These are phyloP conservation scores for Schwanniomyces etchellsii DNA, from an alignment of 1,139 yeast species.

Conservation along the genomic window DNA sequence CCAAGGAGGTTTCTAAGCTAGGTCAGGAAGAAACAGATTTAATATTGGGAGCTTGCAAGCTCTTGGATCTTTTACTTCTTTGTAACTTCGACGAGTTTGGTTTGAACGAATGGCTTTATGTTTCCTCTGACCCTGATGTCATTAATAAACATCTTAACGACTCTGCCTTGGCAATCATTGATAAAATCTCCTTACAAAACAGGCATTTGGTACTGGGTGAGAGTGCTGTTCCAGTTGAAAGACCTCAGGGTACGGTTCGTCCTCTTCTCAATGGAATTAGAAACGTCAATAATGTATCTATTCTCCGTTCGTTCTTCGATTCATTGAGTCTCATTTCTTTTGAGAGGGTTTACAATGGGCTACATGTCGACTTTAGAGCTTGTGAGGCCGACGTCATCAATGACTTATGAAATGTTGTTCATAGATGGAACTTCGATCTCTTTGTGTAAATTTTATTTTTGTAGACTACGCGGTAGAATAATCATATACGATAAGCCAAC, in stretches of 20 bases:
- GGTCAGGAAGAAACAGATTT: slow-evolving; percentile 36
- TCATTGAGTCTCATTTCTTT: slow-evolving; percentile 66
- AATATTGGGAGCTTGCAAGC: slow-evolving; percentile 60
- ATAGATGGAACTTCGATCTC: not conserved
- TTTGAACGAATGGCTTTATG: slow-evolving; percentile 79
- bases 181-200: slow-evolving; percentile 39
- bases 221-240: slow-evolving; percentile 23
- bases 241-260: slow-evolving; percentile 14
- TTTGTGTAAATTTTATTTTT: not conserved
- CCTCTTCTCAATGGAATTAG: slow-evolving; percentile 49
- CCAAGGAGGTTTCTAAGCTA: slow-evolving; percentile 27
- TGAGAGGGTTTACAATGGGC: slow-evolving; percentile 63
- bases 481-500: too few species aligned
- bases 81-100: slow-evolving; percentile 76
- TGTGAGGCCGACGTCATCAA: slow-evolving; percentile 50
- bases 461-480: not conserved
- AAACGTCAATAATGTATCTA: slow-evolving; percentile 38
- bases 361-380: slow-evolving; percentile 38
- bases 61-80: slow-evolving; percentile 68
- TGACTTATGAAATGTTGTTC: slow-evolving; percentile 34
- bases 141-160: slow-evolving; percentile 34
- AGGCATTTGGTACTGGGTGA: slow-evolving; percentile 33
- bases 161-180: slow-evolving; percentile 38
- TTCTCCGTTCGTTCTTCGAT: slow-evolving; percentile 64
- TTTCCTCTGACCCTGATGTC: slow-evolving; percentile 66